Conservation (phyloP, 2,329 filamentous ascomycete species). For the Ophiostoma montium region DNA sequence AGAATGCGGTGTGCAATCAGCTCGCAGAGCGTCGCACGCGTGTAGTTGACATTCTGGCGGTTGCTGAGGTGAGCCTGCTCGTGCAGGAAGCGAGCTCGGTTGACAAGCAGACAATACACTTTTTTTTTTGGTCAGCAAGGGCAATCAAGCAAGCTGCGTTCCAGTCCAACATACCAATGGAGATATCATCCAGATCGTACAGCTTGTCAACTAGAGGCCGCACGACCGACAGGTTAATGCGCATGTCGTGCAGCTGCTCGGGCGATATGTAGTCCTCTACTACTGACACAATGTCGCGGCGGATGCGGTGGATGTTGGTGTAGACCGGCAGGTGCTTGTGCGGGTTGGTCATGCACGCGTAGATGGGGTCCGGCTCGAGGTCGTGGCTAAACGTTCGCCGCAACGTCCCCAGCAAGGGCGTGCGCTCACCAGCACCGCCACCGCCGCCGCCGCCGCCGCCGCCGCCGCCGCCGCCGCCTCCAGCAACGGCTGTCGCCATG, state of each 20-base stretch:
- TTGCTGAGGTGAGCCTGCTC: conserved; percentile 65
- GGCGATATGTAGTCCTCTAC: conserved; percentile 51
- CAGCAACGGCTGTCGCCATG: neutral
- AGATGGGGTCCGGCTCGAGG: conserved; percentile 28
- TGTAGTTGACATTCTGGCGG: conserved; percentile 68
- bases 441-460: neutral
- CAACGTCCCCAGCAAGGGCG: conserved; percentile 13
- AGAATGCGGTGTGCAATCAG: conserved; percentile 66
- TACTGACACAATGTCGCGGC: conserved; percentile 47
- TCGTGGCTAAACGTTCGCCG: conserved; percentile 23
- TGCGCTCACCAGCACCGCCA: conserved; percentile 6
- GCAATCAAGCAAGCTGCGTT: too few species aligned
- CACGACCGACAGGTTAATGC: conserved; percentile 69
- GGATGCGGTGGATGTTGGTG: conserved; percentile 61
- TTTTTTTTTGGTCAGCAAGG: too few species aligned
- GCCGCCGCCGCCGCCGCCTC: neutral
- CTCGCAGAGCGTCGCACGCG: conserved; percentile 66
- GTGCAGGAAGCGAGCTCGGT: conserved; percentile 63
- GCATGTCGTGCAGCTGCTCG: conserved; percentile 65
- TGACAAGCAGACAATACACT: conserved; percentile 73
- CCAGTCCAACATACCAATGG: conserved; percentile 28
- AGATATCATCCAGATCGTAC: conserved; percentile 66
- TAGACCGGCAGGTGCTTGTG: conserved; percentile 57
- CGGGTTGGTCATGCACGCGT: conserved; percentile 40
- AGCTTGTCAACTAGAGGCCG: conserved; percentile 73